Base-by-base conservation (phyloP, 106 monocot species). In the Allium sativum region DNA sequence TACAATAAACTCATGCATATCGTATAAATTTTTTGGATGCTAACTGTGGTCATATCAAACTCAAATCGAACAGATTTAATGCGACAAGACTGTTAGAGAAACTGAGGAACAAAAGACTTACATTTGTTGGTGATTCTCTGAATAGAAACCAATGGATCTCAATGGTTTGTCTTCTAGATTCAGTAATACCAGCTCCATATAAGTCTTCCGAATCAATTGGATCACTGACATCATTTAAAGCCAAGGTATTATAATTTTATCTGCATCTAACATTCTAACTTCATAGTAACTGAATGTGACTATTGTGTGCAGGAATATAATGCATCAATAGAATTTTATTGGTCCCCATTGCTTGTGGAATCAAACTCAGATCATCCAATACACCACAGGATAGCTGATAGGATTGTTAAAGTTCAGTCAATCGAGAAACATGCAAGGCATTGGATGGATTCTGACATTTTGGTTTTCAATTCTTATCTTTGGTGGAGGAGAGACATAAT, bases 131-230 rank as follows among this genome's bases (percentile, higher is more conserved):
- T 5, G 87, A 87, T 50, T 87, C 87, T 7, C 79, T 87, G 0
- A 83, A 83, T 44, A 79, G 87, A 52, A 87, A 87, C 53, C 87
- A 87, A 60, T 83, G 87, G 87, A 65, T 74, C 11, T 87, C 87
- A 56, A 87, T 87, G 82, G 74, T 93, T 17, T 93, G 93, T 59
- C 79, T 93, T 58, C 58, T 93, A 15, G 79, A 78, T 40, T 21
- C 78, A n/a, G 67, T 64, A 45, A 77, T 78, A 42, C 73, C 80
- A 21, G 47, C 70, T 2, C 13, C 65, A 8, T 55, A 67, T 42
- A 93, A 84, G 40, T 59, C 75, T 52, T 72, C 77, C 58, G 64
- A 78, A 50, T 53, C 79, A 42, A 72, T 62, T 69, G 78, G 76
- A 43, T 81, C 87, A 0, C 81, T 87, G 59, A 82, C 53, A 13